Evolutionary conservation across 805 yeast genomes (phyloP), one percentile per base, ranked within the genome.

Genomic region (Kluyveromyces starmeri): DNA sequence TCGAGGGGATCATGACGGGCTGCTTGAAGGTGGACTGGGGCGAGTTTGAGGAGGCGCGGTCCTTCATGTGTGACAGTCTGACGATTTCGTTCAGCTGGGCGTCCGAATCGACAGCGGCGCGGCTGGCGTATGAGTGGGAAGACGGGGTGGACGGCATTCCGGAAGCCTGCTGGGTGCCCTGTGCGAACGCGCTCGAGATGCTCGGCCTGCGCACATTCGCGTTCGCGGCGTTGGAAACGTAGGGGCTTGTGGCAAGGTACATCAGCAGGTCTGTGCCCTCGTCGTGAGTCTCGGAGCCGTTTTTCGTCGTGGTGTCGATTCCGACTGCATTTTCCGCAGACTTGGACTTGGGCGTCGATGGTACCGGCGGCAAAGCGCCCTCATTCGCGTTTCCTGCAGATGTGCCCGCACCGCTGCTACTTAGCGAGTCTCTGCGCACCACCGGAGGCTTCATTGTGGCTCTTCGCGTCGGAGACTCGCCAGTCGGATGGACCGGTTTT

Each of bases 221-320:
- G 6, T 12, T 7, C 5, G 7, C 14, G 21, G 29, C 34, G 8
- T 16, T 33, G 11, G 41, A 28, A 1, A 47, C 44, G 40, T 53
- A 55, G 2, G 63, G 63, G 23, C 59, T 52, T 23, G 62, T 52
- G 2, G 63, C 63, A 12, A 58, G 36, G 35, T 57, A 58, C 55
- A 58, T 53, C 25, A 58, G 43, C 22, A 58, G 32, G 40, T 58
- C 63, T 9, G 61, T 62, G 10, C 59, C 63, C 10, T 50, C 42
- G 7, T 23, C 26, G n/a, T n/a, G n/a, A n/a, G n/a, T n/a, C n/a
- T n/a, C n/a, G n/a, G n/a, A n/a, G 19, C 52, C 59, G 36, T 51
- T 49, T 5, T 21, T 12, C 9, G 44, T 45, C 14, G 29, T 34
- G 7, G 26, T n/a, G 26, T 10, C 26, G 13, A 12, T 10, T 6